phyloP scores from a whole-genome alignment of 176 grass and related monocot genomes.

The Panicum miliaceum region DNA sequence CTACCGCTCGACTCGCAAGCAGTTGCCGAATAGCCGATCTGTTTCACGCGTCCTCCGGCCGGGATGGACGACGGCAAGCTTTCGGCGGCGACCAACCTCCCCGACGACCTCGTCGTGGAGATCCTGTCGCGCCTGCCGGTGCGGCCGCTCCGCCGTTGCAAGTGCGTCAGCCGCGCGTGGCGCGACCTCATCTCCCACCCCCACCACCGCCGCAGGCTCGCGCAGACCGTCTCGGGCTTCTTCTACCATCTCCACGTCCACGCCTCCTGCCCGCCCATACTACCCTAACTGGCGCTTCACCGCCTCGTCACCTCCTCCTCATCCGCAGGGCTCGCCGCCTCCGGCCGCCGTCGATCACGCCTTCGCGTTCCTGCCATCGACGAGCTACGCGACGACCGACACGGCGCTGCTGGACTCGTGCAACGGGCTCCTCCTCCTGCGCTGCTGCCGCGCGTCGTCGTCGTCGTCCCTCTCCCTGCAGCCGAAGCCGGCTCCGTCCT shows the following conservation, averaged over 20 bases:
- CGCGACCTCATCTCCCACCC: background rate
- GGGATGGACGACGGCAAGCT: too few species aligned
- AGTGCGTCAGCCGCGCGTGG: background rate
- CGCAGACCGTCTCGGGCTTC: background rate
- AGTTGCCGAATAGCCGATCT: too few species aligned
- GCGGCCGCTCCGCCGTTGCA: background rate
- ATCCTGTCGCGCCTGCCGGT: background rate
- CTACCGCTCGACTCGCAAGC: too few species aligned
- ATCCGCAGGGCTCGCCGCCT: background rate
- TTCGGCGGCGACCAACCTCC: background rate
- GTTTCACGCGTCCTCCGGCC: too few species aligned
- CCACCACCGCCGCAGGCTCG: background rate
- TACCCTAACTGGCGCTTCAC: background rate
- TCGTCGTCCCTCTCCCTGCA: background rate
- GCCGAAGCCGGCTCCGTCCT: background rate
- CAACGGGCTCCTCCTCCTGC: background rate
- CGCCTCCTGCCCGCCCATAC: background rate
- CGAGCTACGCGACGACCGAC: background rate
- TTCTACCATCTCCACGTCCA: background rate
- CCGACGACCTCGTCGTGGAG: background rate
- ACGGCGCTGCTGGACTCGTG: constrained; percentile 2
- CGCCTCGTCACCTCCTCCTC: background rate
- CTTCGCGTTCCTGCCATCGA: background rate
- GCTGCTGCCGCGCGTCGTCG: background rate
- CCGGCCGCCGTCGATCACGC: too few species aligned